These are phyloP conservation scores for Russula virescens DNA, from an alignment of 768 basidiomycete species.

Conservation along the genomic window DNA sequence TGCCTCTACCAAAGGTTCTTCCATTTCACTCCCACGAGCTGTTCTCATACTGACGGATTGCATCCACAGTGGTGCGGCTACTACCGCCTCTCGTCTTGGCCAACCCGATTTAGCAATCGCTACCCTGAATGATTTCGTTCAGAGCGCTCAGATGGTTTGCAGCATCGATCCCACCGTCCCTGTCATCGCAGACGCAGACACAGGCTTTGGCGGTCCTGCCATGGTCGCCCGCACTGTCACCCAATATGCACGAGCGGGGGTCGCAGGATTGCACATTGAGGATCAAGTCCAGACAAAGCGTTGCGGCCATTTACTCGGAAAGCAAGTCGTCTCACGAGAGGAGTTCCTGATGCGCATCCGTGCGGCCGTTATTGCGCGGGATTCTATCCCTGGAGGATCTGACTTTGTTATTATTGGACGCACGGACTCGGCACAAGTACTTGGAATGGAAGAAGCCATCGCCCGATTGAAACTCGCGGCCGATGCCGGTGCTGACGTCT, in stretches of 20 bases:
- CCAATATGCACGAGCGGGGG: conserved; percentile 57
- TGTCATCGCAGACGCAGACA: conserved; percentile 77
- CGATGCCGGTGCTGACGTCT: too few relatives aligned
- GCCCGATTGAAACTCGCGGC: conserved; percentile 55
- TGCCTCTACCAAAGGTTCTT: conserved; percentile 69
- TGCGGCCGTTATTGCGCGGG: too few relatives aligned
- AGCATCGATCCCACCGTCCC: conserved; percentile 57
- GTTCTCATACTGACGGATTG: not conserved
- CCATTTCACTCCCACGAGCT: not conserved
- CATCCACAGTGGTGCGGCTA: conserved; percentile 49
- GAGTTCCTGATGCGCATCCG: too few relatives aligned
- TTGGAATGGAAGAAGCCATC: conserved; percentile 75
- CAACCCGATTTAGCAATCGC: conserved; percentile 78
- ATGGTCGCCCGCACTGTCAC: conserved; percentile 73
- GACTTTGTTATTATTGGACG: conserved; percentile 77
- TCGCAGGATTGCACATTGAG: conserved; percentile 74
- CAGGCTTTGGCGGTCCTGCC: conserved; percentile 68
- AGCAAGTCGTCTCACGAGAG: too few relatives aligned
- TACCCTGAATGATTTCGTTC: conserved; percentile 71
- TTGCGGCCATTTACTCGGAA: conserved; percentile 74
- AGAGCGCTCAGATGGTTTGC: too few relatives aligned
- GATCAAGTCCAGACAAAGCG: conserved; percentile 81
- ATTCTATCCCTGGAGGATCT: conserved; percentile 66
- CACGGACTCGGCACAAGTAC: conserved; percentile 72
- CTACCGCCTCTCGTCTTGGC: conserved; percentile 62